Evolutionary conservation across 257 asterid species (phyloP).

Genomic region (Nicotiana sylvestris): DNA sequence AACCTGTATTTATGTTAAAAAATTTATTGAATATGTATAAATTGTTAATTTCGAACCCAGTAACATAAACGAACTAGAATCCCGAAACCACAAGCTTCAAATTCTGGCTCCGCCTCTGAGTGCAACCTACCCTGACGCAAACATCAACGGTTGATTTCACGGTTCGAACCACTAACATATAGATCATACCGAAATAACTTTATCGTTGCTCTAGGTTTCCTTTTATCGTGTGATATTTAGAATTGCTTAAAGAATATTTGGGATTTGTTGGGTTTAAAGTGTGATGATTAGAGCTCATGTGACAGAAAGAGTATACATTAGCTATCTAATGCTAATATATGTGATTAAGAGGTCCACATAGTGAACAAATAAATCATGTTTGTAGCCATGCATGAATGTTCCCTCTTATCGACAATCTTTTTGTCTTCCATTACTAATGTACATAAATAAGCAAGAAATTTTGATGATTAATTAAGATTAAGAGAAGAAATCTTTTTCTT

Average conservation of each 20-base stretch:
- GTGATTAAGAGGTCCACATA: slow-evolving; percentile 5
- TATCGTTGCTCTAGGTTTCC: no score
- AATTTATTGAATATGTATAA: no score
- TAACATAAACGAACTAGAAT: no score
- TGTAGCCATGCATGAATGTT: slow-evolving; percentile 8
- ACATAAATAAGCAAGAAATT: not conserved
- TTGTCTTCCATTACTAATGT: not conserved
- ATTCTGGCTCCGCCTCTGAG: no score
- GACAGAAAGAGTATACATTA: slow-evolving; percentile 21
- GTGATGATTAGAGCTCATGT: slow-evolving; percentile 37
- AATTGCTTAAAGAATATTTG: slow-evolving; percentile 3
- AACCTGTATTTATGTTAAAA: no score
- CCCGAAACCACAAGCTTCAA: no score
- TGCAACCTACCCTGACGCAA: no score
- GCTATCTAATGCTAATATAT: not conserved
- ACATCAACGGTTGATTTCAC: no score
- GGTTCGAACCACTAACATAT: no score
- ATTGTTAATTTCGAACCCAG: no score
- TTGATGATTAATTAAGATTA: not conserved
- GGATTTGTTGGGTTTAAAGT: slow-evolving; percentile 16
- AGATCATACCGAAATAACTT: no score
- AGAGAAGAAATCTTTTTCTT: not conserved
- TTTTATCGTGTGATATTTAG: not conserved
- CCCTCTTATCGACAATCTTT: not conserved
- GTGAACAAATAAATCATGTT: not conserved